These are phyloP conservation scores for Brassica hybrid DNA, from an alignment of 441 rosid species.

Conservation along the genomic window DNA sequence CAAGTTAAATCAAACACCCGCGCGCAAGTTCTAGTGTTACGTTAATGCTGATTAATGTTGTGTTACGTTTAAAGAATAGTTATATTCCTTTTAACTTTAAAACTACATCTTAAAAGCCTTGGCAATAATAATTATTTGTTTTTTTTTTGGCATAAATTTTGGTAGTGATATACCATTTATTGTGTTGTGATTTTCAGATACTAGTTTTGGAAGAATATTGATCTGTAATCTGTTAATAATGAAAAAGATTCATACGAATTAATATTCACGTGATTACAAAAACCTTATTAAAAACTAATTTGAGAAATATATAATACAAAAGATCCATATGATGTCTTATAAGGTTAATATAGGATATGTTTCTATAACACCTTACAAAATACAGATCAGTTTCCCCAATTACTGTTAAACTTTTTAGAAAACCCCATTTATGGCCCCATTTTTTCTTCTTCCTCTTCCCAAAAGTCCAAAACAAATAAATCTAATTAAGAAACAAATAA, in stretches of 20 bases:
- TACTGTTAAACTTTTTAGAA: constrained; percentile 2
- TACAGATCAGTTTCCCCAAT: background rate
- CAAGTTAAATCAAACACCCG: too few relatives aligned
- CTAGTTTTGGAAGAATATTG: constrained; percentile 11
- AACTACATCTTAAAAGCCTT: background rate
- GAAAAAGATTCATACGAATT: constrained; percentile 3
- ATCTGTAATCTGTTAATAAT: background rate
- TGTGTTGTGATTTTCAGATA: constrained; percentile 15
- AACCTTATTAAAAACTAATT: background rate
- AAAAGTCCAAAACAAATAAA: background rate
- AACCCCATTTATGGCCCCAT: background rate
- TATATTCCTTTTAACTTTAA: background rate
- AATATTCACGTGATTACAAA: background rate
- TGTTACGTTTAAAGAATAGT: background rate
- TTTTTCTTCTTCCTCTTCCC: background rate
- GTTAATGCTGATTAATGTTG: background rate
- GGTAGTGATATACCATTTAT: background rate
- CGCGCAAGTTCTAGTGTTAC: background rate
- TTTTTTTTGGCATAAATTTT: background rate
- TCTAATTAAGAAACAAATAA: background rate
- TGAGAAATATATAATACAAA: constrained; percentile 5
- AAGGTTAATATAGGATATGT: constrained; percentile 15
- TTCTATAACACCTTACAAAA: background rate
- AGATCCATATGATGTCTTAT: background rate
- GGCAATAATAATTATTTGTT: background rate